Evolutionary conservation across 331 rosid species (phyloP).

Genomic region (Pyracantha coccinea): DNA sequence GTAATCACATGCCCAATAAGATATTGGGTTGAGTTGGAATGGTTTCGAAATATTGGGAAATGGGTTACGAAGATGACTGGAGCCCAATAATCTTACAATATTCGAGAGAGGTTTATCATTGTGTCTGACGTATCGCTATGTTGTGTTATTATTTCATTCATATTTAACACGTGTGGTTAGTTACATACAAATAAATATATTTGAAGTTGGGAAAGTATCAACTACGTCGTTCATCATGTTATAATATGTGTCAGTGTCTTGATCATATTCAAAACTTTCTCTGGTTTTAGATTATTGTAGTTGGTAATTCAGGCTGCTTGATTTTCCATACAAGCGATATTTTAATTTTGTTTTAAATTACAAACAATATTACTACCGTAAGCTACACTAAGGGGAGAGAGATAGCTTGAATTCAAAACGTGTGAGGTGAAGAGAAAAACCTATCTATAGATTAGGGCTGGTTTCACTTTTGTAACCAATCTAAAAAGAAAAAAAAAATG

Average conservation of each 20-base stretch:
- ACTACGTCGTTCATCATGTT: background rate
- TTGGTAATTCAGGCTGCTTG: background rate
- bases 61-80: background rate
- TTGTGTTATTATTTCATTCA: background rate
- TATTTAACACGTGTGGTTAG: background rate
- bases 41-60: background rate
- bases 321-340: background rate
- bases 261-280: background rate
- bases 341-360: no score
- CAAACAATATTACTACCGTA: no score
- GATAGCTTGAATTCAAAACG: background rate
- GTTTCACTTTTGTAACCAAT: no score
- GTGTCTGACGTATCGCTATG: background rate
- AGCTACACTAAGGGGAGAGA: no score
- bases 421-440: background rate
- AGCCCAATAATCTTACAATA: background rate
- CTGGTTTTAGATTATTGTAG: background rate
- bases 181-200: no score
- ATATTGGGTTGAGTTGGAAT: background rate
- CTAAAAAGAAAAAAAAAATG: no score
- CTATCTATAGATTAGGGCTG: no score
- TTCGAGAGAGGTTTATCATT: background rate
- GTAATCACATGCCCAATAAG: background rate
- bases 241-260: no score
- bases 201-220: background rate